Conservation (phyloP, 305 asterid species). For the Fraxinus nigra region DNA sequence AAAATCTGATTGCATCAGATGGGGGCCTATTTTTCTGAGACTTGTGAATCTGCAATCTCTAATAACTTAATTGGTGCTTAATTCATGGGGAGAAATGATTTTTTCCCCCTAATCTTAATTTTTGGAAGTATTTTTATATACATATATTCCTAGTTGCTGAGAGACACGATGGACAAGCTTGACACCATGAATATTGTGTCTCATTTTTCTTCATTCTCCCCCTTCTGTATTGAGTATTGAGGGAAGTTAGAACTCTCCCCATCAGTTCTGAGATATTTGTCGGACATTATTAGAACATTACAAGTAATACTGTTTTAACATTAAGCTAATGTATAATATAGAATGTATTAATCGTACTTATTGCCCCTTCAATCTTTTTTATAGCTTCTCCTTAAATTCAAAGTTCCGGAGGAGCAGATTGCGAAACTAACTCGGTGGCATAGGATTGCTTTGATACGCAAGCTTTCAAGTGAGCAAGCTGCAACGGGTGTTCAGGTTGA, state of each 20-base stretch:
- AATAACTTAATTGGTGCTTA: background rate
- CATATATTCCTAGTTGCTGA: background rate
- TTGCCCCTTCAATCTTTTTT: slow-evolving; percentile 20
- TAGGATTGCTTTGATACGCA: slow-evolving; percentile 93
- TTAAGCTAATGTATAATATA: background rate
- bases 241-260: background rate
- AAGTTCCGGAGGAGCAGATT: slow-evolving; percentile 93
- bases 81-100: background rate
- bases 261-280: background rate
- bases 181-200: slow-evolving; percentile 10
- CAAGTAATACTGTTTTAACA: background rate
- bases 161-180: slow-evolving; percentile 4
- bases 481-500: slow-evolving; percentile 95
- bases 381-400: slow-evolving; percentile 92
- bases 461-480: slow-evolving; percentile 99
- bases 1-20: background rate
- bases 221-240: background rate
- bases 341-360: background rate
- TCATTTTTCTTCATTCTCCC: background rate
- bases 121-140: background rate
- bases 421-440: slow-evolving; percentile 93
- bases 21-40: background rate
- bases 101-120: background rate
- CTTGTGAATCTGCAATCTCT: background rate
- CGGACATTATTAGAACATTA: background rate